A percentile compares a stretch with the other conserved stretches of the same genome.
These are phyloP conservation scores for Butyriboletus loyo DNA, from an alignment of 768 basidiomycete species.

Conservation along the genomic window DNA sequence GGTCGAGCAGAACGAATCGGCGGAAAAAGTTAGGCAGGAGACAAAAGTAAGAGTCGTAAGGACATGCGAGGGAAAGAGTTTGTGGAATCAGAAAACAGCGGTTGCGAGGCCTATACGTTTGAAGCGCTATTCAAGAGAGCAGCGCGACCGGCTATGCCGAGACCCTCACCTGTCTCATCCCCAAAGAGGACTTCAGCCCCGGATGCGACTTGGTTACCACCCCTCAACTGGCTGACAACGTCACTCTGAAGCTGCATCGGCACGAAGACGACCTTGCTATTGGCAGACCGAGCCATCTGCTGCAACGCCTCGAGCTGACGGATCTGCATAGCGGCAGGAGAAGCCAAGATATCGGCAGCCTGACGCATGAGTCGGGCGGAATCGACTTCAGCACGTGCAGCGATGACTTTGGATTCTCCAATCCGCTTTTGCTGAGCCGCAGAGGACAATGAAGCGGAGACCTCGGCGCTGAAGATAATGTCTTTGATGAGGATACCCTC, in stretches of 20 bases:
- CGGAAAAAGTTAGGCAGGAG: not conserved
- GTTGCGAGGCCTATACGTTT: constrained; percentile 18
- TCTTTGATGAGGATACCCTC: constrained; percentile 96
- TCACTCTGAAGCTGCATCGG: constrained; percentile 89
- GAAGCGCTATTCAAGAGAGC: constrained; percentile 23
- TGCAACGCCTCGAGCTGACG: constrained; percentile 95
- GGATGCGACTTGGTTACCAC: constrained; percentile 20
- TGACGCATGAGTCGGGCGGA: constrained; percentile 94
- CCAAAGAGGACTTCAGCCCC: constrained; percentile 19
- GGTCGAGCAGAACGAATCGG: not conserved
- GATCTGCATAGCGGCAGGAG: constrained; percentile 97
- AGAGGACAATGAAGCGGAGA: constrained; percentile 87
- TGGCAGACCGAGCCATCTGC: constrained; percentile 88
- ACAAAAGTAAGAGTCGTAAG: not conserved
- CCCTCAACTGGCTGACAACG: constrained; percentile 47
- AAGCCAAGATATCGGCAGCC: constrained; percentile 92
- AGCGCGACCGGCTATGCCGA: constrained; percentile 26
- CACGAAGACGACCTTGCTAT: constrained; percentile 91
- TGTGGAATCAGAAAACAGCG: not conserved
- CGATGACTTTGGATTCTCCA: constrained; percentile 95
- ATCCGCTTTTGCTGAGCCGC: constrained; percentile 97
- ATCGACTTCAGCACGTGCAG: constrained; percentile 94
- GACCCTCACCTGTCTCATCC: constrained; percentile 24
- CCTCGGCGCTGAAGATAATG: constrained; percentile 88
- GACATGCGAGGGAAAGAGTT: not conserved